Base-by-base conservation (phyloP, 768 basidiomycete genomes). In the Rhizopogon vulgaris region DNA sequence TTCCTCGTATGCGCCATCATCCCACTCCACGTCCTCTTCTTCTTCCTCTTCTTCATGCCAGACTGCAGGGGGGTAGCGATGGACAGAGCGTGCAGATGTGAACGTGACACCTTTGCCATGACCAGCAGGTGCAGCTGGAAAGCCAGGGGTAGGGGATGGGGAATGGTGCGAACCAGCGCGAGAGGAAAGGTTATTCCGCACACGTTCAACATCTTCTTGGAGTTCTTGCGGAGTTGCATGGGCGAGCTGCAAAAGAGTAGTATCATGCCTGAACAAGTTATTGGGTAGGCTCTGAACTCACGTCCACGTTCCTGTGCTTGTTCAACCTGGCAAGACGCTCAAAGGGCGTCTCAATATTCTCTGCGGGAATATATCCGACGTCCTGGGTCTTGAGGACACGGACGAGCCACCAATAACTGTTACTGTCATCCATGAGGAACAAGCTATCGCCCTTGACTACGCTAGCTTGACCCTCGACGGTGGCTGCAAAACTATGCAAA, bases 401-500 rank as follows among this genome's bases (percentile, higher is more conserved):
- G 7, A 99, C 95, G 46, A 98, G 88, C 96, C 96, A 98, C 96
- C 96, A 98, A 72, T 99, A 99, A 70, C 90, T 92, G 69, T 99
- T 98, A 52, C 87, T 92, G 68, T 99, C 96, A 72, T 99, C 96
- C 81, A 98, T 92, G 40, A 99, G 76, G 65, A 93, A 86, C 41
- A 99, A 78, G 56, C 90, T 90, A 76, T 99, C 95, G 24, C 96
- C 96, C 70, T 97, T 98, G 69, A 96, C 91, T 58, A 99, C 96
- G 58, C 90, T 96, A 2, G 96, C 96, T 71, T 99, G 96, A 24
- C 96, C 96, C 63, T 97, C 95, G 34, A 98, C 94, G 0, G 96
- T 98, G 0, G 96, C 96, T 4, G 94, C 88, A 68, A 98, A 98
- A 59, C 89, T 94, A 66, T 95, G 94, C 27, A 97, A 76, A n/a